Evolutionary conservation across 495 filamentous ascomycete genomes (phyloP).

Genomic region (Halenospora varia): DNA sequence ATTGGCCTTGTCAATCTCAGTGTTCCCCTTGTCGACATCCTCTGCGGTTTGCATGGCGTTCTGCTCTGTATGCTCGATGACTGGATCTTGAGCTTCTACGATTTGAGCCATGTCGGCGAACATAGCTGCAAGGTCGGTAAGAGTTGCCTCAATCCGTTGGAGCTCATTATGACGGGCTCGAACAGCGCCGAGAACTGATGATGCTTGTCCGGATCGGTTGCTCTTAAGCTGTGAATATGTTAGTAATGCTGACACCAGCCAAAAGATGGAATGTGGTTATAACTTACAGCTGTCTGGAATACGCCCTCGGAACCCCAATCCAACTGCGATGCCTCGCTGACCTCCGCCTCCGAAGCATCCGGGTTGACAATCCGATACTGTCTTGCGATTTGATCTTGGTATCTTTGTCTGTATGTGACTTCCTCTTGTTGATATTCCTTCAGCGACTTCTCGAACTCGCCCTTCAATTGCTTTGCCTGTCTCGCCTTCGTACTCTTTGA

Average conservation of each 20-base stretch:
- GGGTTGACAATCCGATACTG: slow-evolving; percentile 77
- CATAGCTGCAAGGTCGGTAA: slow-evolving; percentile 59
- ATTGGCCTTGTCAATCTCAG: slow-evolving; percentile 58
- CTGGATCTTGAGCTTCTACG: slow-evolving; percentile 58
- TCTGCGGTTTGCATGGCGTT: slow-evolving; percentile 51
- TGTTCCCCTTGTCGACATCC: slow-evolving; percentile 56
- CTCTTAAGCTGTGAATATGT: slow-evolving; percentile 52
- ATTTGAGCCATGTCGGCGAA: slow-evolving; percentile 64
- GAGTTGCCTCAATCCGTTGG: slow-evolving; percentile 63
- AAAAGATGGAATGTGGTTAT: too few relatives aligned
- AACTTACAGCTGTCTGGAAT: slow-evolving; percentile 65
- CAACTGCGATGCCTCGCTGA: slow-evolving; percentile 56
- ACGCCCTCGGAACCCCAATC: slow-evolving; percentile 73
- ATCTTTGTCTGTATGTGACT: slow-evolving; percentile 56
- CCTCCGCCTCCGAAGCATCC: slow-evolving; percentile 60
- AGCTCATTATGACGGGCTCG: slow-evolving; percentile 76
- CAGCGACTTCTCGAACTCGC: slow-evolving; percentile 58
- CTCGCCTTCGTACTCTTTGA: slow-evolving; percentile 52
- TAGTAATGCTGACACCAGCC: slow-evolving; percentile 1
- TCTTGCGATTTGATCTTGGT: slow-evolving; percentile 65
- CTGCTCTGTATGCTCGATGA: slow-evolving; percentile 49
- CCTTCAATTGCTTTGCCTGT: slow-evolving; percentile 61
- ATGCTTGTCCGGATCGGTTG: slow-evolving; percentile 63
- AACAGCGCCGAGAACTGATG: slow-evolving; percentile 63
- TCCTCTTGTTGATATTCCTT: slow-evolving; percentile 62